Evolutionary conservation across 768 basidiomycete species (phyloP).

Genomic region (Omphalotus guepiniiformis): DNA sequence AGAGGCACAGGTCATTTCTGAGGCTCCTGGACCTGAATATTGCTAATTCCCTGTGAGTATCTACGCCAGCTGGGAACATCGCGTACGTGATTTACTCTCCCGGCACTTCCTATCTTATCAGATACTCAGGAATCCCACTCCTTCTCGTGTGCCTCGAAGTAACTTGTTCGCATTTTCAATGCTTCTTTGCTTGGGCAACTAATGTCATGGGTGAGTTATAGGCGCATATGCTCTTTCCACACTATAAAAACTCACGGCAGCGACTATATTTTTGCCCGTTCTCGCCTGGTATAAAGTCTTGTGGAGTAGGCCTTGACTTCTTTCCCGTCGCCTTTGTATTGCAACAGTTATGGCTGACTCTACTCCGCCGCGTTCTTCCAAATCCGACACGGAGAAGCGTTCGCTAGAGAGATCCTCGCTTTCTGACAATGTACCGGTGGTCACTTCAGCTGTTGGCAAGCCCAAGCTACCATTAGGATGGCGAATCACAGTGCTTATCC

Average conservation of each 20-base stretch:
- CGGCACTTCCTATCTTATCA: neutral
- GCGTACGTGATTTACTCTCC: slow-evolving; percentile 2
- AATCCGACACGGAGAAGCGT: neutral
- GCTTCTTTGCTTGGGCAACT: no score
- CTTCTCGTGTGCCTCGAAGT: neutral
- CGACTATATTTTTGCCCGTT: neutral
- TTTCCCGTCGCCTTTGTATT: neutral
- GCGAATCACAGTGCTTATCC: slow-evolving; percentile 29
- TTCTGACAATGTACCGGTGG: neutral
- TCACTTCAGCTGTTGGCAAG: slow-evolving; percentile 10
- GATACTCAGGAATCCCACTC: neutral
- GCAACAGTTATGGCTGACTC: neutral
- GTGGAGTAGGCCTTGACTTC: no score
- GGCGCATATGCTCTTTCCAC: no score
- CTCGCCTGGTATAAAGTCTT: no score
- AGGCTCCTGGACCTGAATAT: neutral
- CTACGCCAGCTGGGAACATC: neutral
- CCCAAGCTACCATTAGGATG: slow-evolving; percentile 29
- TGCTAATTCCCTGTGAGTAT: no score
- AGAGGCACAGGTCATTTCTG: neutral
- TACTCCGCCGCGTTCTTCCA: neutral
- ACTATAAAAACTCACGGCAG: no score
- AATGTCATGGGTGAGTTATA: no score
- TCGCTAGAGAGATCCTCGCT: neutral
- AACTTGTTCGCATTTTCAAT: neutral